Base-by-base conservation (phyloP, 2,329 filamentous ascomycete genomes). In the Fusarium tanahbumbuense region DNA sequence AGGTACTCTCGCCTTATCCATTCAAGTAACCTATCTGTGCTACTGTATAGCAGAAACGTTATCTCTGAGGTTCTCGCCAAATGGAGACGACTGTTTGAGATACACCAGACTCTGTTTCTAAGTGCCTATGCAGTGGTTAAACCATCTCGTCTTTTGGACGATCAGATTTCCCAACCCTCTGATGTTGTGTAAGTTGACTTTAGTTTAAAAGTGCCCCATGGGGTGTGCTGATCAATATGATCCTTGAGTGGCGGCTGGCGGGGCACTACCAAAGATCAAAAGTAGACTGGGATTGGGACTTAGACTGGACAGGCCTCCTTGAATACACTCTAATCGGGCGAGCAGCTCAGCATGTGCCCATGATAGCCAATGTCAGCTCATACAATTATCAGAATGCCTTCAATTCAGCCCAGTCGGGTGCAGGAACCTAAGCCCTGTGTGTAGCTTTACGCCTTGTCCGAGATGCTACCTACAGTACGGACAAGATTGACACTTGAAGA, bases 281-380 rank as follows among this genome's bases (percentile, higher is more conserved):
- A 20, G 30, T 2, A 9, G 28, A n/a, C 0, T 37, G 11, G 18
- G 34, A 37, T 10, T 37, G 18, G 16, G 34, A 37, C 34, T n/a
- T n/a, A n/a, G 34, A 37, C 34, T 37, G 15, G 20, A 34, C 47
- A 34, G 48, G 48, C 18, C 30, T 16, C 23, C 32, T 52, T 41
- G 12, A 20, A 52, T 41, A 37, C 60, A 55, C 23, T 37, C 47
- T 63, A 22, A 56, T 48, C 42, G 34, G 47, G 60, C 48, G 50
- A 52, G 49, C 5, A 52, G 12, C 18, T 41, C 23, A n/a, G 23
- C 23, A 41, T 20, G 49, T 41, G 18, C 32, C 22, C 20, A 52
- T 52, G 22, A 40, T 40, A 27, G 22, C 23, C 18, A 27, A 13
- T 16, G 18, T 15, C 22, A 41, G n/a, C 34, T 44, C 37, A 44